Percentiles rank a stretch among this genome's conserved stretches.
Conservation (phyloP, 2,329 filamentous ascomycete genomes). For the Ilyonectria sp. region DNA sequence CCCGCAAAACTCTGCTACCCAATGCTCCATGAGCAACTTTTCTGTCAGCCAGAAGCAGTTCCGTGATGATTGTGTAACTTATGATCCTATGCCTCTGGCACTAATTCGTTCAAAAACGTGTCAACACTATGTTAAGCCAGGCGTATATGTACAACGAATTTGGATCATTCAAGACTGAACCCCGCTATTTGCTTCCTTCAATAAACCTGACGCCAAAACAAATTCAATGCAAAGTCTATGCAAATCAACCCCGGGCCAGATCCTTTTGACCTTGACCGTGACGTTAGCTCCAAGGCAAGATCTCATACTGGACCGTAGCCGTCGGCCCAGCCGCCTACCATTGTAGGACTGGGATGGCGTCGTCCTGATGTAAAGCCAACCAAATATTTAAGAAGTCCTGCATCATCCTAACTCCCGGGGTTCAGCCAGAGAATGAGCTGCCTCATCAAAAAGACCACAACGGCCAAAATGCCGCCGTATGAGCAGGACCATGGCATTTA, state of each 20-base stretch:
- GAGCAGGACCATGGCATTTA: background rate
- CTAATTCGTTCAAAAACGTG: background rate
- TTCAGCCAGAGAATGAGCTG: background rate
- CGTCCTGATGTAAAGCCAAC: background rate
- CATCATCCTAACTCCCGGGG: background rate
- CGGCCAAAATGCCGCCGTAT: background rate
- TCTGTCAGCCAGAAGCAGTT: background rate
- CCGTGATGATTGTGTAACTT: background rate
- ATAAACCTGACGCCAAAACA: slow-evolving; percentile 18
- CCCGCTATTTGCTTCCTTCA: background rate
- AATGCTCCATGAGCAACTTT: too few relatives aligned
- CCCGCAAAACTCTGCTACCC: background rate
- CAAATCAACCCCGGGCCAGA: background rate
- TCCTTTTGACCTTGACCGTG: background rate
- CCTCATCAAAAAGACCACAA: background rate
- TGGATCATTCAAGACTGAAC: background rate
- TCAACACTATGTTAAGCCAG: background rate
- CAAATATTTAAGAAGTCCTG: background rate
- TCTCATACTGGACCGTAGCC: background rate
- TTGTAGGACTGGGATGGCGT: background rate
- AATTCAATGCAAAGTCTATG: slow-evolving; percentile 11
- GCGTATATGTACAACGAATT: slow-evolving; percentile 22
- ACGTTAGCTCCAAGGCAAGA: background rate
- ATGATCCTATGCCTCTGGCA: background rate
- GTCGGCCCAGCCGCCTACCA: background rate